Evolutionary conservation across 768 basidiomycete genomes (phyloP).

Genomic region (Trametopsis cervina): DNA sequence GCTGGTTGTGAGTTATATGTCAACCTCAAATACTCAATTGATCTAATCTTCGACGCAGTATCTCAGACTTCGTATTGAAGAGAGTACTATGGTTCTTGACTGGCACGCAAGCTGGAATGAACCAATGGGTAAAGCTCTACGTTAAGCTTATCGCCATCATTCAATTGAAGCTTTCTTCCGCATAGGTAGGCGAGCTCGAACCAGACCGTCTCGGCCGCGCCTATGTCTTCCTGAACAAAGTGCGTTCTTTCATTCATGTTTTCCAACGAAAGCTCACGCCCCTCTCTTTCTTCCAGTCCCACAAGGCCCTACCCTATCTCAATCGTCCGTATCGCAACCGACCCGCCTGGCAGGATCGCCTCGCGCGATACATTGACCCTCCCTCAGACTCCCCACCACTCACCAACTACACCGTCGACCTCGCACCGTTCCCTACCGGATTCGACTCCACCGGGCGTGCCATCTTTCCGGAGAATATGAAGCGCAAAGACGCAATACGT

Average conservation of each 20-base stretch:
- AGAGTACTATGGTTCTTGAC: conserved; percentile 55
- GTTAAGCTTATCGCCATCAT: background rate
- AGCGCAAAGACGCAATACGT: conserved; percentile 34
- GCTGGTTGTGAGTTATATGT: conserved; percentile 43
- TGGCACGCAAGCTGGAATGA: conserved; percentile 47
- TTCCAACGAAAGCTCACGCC: background rate
- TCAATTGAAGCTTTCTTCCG: background rate
- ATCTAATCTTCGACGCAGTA: conserved; percentile 17
- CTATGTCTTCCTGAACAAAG: conserved; percentile 60
- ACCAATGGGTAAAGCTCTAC: conserved; percentile 43
- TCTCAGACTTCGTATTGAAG: conserved; percentile 54
- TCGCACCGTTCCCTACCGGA: conserved; percentile 48
- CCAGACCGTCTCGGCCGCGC: conserved; percentile 48
- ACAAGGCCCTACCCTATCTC: conserved; percentile 54
- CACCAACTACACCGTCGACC: conserved; percentile 39
- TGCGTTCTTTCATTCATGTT: conserved; percentile 12
- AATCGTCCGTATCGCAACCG: conserved; percentile 49
- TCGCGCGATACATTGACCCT: conserved; percentile 54
- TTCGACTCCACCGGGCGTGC: conserved; percentile 37
- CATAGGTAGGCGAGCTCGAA: conserved; percentile 45
- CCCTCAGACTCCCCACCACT: conserved; percentile 40
- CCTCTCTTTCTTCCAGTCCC: conserved; percentile 28
- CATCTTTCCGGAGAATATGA: conserved; percentile 35
- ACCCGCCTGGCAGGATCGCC: conserved; percentile 32
- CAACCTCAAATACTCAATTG: background rate